Base-by-base conservation (phyloP, 768 basidiomycete genomes). In the Trametes sanguinea region DNA sequence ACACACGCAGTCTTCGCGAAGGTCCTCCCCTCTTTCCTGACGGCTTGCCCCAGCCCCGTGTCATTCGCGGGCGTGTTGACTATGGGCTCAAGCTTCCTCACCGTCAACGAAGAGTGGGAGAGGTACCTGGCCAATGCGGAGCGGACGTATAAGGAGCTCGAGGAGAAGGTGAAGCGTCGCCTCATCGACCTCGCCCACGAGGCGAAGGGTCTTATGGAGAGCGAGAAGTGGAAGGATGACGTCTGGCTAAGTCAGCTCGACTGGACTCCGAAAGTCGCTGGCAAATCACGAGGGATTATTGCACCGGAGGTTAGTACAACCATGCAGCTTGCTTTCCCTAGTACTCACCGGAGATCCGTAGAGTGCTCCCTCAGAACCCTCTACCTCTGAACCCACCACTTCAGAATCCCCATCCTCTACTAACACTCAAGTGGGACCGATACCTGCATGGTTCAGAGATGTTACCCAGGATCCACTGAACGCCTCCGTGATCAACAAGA, bases 11-110 rank as follows among this genome's bases (percentile, higher is more conserved):
- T 98, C 6, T 97, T 85, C 71, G 68, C 79, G 13, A 80, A 83
- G 57, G 88, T 90, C 32, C 82, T 97, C 6, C 95, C 95, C 0
- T 80, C 85, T 0, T 99, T 96, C 71, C 80, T 94, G 45, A 71
- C 79, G 32, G 85, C 85, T 5, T 99, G 95, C 73, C 94, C 95
- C 0, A 91, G 89, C 71, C 97, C 95, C 0, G 95, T 92, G 2
- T 90, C 92, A 1, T 98, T 98, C 71, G 89, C 94, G 0, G 95
- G 96, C 5, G 82, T 95, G 30, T 76, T 95, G 45, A 85, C 85
- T 3, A 98, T 99, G 97, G 92, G 93, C 0, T 92, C 89, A 16
- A 88, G 91, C 53, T 92, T 98, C 69, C 78, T 99, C 44, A 88
- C 94, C 1, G 94, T 98, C 51, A 91, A 98, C 71, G 81, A 94